phyloP scores from a whole-genome alignment of 2,329 filamentous ascomycete species.

The Ceratocystis harringtonii region DNA sequence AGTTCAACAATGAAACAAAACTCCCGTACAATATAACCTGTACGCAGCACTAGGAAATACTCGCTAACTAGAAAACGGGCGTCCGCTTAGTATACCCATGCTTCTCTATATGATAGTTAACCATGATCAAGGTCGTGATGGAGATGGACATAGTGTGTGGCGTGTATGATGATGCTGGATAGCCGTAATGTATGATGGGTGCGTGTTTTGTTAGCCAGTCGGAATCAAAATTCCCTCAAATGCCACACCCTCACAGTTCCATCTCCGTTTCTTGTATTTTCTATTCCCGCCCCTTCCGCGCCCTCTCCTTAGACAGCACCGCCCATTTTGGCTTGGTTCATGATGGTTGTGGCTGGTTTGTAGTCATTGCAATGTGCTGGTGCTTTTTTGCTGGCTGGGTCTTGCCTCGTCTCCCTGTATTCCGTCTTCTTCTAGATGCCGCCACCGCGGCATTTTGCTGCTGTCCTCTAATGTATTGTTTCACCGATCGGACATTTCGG shows the following conservation, averaged over 20 bases:
- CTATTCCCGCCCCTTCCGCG: not conserved
- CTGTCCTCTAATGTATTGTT: not conserved
- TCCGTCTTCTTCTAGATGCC: not conserved
- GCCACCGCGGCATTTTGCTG: not conserved
- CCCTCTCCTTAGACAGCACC: not conserved
- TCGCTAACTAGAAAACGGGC: not conserved
- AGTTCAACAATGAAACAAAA: conserved; percentile 1
- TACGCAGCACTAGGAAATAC: not conserved
- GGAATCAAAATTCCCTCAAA: not conserved
- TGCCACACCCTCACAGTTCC: not conserved
- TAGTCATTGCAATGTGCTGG: not conserved
- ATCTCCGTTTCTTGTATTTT: not conserved
- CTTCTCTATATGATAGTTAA: not conserved
- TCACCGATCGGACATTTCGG: not conserved
- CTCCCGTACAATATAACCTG: not conserved
- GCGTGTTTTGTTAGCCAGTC: not conserved
- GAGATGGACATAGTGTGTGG: not conserved
- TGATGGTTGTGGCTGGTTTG: too few species aligned
- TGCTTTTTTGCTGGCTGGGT: not conserved
- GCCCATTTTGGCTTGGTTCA: too few species aligned
- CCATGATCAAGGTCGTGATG: not conserved
- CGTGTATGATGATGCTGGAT: not conserved
- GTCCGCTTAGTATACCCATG: not conserved
- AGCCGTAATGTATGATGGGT: not conserved
- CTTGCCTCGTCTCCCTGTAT: not conserved